These are phyloP conservation scores for Musa beccarii DNA, from an alignment of 176 grass and related monocot genomes.

Conservation along the genomic window DNA sequence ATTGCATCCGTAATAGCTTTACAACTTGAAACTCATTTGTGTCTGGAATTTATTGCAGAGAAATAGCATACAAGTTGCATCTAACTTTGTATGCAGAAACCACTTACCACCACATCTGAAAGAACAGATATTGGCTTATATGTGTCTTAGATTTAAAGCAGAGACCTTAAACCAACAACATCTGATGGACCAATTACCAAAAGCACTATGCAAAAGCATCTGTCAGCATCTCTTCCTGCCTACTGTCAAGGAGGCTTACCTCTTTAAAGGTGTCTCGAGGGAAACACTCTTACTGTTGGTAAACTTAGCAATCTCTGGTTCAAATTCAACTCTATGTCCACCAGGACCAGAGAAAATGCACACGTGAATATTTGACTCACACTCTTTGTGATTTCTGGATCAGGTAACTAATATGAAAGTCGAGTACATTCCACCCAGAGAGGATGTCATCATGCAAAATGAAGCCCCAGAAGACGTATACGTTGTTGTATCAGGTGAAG, in stretches of 20 bases:
- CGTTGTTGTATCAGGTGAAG: constrained; percentile 69
- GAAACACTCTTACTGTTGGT: constrained; percentile 61
- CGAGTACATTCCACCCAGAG: constrained; percentile 80
- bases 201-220: constrained; percentile 93
- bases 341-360: no score
- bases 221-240: constrained; percentile 80
- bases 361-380: background rate
- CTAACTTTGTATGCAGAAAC: constrained; percentile 77
- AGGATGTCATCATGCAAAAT: constrained; percentile 86
- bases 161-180: constrained; percentile 95
- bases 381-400: background rate
- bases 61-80: constrained; percentile 74
- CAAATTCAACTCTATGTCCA: no score
- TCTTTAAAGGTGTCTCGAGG: constrained; percentile 63
- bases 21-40: background rate
- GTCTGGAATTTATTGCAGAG: constrained; percentile 29
- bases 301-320: background rate
- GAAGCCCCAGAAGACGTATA: constrained; percentile 81
- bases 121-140: constrained; percentile 84
- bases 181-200: constrained; percentile 88
- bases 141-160: constrained; percentile 93
- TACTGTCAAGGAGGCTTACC: constrained; percentile 66
- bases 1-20: no score
- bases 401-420: constrained; percentile 72
- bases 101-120: constrained; percentile 65